Evolutionary conservation across 2,329 filamentous ascomycete genomes (phyloP).

Genomic region (Diaporthe amygdali): DNA sequence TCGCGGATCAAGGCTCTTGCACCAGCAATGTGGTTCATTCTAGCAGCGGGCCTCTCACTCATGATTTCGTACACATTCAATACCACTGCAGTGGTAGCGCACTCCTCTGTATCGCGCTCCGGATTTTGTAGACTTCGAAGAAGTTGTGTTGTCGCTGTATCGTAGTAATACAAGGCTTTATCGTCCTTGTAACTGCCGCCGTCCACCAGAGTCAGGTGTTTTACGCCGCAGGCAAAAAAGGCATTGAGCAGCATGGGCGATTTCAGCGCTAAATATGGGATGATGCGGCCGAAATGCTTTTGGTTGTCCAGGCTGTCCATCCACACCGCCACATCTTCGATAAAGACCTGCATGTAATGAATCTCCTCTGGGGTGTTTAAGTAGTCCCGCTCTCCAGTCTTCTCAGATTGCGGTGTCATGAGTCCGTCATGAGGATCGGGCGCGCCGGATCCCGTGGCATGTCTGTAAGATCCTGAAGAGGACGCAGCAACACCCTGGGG

Average conservation of each 20-base stretch:
- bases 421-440: slow-evolving; percentile 39
- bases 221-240: slow-evolving; percentile 85
- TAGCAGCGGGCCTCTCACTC: slow-evolving; percentile 77
- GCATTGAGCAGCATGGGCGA: slow-evolving; percentile 91
- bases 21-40: slow-evolving; percentile 90
- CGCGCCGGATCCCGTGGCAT: slow-evolving; percentile 37
- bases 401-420: slow-evolving; percentile 49
- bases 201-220: slow-evolving; percentile 77
- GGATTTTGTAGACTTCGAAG: slow-evolving; percentile 81
- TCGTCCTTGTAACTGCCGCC: slow-evolving; percentile 71
- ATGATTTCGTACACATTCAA: slow-evolving; percentile 94
- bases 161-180: slow-evolving; percentile 82
- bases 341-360: slow-evolving; percentile 89
- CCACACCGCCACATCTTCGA: slow-evolving; percentile 89
- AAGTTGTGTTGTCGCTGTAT: slow-evolving; percentile 81
- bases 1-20: slow-evolving; percentile 87
- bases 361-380: slow-evolving; percentile 79
- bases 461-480: slow-evolving; percentile 30
- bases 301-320: slow-evolving; percentile 90
- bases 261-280: slow-evolving; percentile 83
- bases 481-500: slow-evolving; percentile 41
- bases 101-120: slow-evolving; percentile 81
- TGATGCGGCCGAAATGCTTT: slow-evolving; percentile 83
- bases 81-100: slow-evolving; percentile 85
- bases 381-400: slow-evolving; percentile 58